phyloP scores from a whole-genome alignment of 371 early-diverging fungal species.

The Mucor plumbeus region DNA sequence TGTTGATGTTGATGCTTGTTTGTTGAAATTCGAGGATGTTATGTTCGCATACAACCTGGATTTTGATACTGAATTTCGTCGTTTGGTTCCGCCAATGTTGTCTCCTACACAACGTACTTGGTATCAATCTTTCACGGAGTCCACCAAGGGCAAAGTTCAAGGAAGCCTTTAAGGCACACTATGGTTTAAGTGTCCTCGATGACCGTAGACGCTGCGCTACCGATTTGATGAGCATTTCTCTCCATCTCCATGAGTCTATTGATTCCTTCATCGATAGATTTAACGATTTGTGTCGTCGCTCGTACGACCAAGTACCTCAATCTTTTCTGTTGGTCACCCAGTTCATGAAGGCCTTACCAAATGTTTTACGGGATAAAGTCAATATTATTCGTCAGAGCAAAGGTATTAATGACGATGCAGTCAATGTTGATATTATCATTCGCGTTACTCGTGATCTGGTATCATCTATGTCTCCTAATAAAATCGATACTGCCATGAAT shows the following conservation, averaged over 20 bases:
- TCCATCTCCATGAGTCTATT: background rate
- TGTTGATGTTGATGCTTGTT: conserved; percentile 3
- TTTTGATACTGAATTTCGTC: too few species aligned
- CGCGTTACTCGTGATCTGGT: background rate
- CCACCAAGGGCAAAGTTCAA: background rate
- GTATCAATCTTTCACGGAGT: background rate
- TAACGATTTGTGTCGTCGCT: conserved; percentile 11
- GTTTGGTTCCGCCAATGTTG: conserved; percentile 13
- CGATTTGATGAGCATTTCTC: background rate
- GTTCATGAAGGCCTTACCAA: background rate
- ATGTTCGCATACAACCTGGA: conserved; percentile 9
- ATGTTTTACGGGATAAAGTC: background rate
- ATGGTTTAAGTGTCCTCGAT: conserved; percentile 1
- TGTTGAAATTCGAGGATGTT: conserved; percentile 13
- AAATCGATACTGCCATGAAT: too few species aligned
- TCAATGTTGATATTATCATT: background rate
- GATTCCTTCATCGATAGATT: conserved; percentile 16
- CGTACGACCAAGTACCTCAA: conserved; percentile 3
- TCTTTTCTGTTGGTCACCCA: background rate
- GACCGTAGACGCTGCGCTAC: background rate
- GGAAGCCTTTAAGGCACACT: background rate
- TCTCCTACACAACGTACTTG: conserved; percentile 8
- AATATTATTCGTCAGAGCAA: background rate
- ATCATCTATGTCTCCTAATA: background rate
- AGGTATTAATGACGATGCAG: background rate